Conservation (phyloP, 1,284 basidiomycete genomes). For the Cryptococcus floricola region DNA sequence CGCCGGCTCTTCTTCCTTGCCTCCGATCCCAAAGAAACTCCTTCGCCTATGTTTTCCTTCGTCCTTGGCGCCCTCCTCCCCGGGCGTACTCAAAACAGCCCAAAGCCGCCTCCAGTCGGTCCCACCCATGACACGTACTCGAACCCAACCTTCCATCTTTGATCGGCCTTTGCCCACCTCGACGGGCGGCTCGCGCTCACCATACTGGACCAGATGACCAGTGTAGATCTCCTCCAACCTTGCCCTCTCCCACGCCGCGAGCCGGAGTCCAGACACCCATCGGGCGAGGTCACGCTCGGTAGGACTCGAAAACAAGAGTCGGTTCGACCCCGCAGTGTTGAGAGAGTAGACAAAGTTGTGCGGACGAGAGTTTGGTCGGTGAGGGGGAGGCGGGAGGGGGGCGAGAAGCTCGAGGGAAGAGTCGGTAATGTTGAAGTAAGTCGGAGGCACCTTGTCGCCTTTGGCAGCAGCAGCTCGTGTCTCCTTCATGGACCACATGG, state of each 20-base stretch:
- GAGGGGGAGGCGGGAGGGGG: slow-evolving; percentile 53
- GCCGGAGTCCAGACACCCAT: slow-evolving; percentile 89
- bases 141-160: slow-evolving; percentile 87
- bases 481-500: slow-evolving; percentile 51
- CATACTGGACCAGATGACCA: slow-evolving; percentile 78
- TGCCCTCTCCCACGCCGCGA: slow-evolving; percentile 92
- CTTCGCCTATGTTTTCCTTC: slow-evolving; percentile 36
- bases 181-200: slow-evolving; percentile 61
- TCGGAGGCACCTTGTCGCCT: slow-evolving; percentile 47
- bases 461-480: slow-evolving; percentile 46
- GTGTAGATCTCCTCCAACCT: slow-evolving; percentile 97
- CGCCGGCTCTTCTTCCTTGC: slow-evolving; percentile 56
- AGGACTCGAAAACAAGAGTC: slow-evolving; percentile 82
- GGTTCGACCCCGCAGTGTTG: slow-evolving; percentile 90
- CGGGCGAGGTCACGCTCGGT: slow-evolving; percentile 65
- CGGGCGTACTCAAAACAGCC: slow-evolving; percentile 64
- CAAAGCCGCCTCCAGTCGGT: slow-evolving; percentile 91
- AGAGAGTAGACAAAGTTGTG: slow-evolving; percentile 77
- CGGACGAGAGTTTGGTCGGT: slow-evolving; percentile 51
- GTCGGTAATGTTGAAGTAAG: slow-evolving; percentile 46
- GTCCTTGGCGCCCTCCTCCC: slow-evolving; percentile 21
- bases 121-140: slow-evolving; percentile 85
- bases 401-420: slow-evolving; percentile 55
- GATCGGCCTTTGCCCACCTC: slow-evolving; percentile 61
- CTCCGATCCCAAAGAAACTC: slow-evolving; percentile 44